These are phyloP conservation scores for Corylus avellana DNA, from an alignment of 306 rosid species.

Conservation along the genomic window DNA sequence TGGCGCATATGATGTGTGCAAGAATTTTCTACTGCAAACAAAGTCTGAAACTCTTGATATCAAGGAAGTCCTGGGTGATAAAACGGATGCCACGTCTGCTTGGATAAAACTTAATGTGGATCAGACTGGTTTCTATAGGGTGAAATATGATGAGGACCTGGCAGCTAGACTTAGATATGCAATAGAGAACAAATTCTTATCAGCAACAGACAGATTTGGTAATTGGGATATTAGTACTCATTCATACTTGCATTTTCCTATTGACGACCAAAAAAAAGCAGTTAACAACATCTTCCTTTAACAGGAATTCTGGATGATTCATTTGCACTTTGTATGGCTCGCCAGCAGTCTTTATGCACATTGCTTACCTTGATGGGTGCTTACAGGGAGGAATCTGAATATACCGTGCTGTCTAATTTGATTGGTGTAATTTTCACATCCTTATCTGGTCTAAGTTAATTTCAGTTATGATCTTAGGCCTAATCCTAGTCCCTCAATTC, in stretches of 20 bases:
- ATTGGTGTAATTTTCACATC: conserved; percentile 58
- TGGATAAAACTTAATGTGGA: conserved; percentile 94
- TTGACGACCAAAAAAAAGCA: conserved; percentile 12
- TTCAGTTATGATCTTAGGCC: too few relatives aligned
- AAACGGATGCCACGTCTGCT: conserved; percentile 28
- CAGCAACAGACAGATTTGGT: conserved; percentile 88
- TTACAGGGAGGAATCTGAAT: conserved; percentile 82
- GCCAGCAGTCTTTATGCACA: conserved; percentile 64
- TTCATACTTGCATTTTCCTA: neutral
- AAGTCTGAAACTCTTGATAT: conserved; percentile 60
- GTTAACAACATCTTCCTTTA: conserved; percentile 32
- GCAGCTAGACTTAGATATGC: conserved; percentile 59
- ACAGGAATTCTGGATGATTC: conserved; percentile 90
- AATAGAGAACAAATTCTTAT: conserved; percentile 27
- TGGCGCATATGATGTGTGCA: conserved; percentile 68
- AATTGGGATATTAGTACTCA: conserved; percentile 27
- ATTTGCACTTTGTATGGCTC: conserved; percentile 80
- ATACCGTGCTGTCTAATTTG: conserved; percentile 80
- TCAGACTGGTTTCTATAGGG: conserved; percentile 95
- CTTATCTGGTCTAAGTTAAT: conserved; percentile 18
- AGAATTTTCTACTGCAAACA: conserved; percentile 59
- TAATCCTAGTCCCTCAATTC: too few relatives aligned
- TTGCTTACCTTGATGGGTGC: conserved; percentile 84
- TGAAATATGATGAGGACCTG: conserved; percentile 80
- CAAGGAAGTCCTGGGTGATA: conserved; percentile 45